phyloP scores from a whole-genome alignment of 352 stramenopile genomes.

The Plasmopara muralis region DNA sequence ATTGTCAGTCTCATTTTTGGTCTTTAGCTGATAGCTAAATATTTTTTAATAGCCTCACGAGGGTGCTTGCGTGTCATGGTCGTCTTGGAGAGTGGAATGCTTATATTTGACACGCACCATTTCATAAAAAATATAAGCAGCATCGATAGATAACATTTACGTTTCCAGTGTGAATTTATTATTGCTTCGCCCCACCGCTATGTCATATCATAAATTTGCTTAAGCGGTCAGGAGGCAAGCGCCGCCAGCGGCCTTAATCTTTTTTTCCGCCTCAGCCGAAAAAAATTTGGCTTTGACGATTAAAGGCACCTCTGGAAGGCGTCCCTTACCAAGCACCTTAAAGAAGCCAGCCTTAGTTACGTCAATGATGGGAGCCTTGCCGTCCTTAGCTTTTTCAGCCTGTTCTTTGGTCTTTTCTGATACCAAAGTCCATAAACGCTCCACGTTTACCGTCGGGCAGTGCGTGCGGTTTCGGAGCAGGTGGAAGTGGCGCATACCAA shows the following conservation, averaged over 20 bases:
- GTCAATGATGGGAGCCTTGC: slow-evolving; percentile 99
- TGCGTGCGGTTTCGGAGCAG: slow-evolving; percentile 94
- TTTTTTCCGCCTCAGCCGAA: slow-evolving; percentile 99
- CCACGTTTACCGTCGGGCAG: slow-evolving; percentile 98
- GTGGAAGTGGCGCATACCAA: slow-evolving; percentile 99
- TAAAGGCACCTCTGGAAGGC: slow-evolving; percentile 94
- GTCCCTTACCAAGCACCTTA: slow-evolving; percentile 99
- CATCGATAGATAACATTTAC: not conserved
- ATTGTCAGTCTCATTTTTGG: no score
- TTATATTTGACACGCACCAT: no score
- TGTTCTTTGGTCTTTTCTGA: slow-evolving; percentile 97
- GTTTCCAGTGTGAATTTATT: slow-evolving; percentile 27
- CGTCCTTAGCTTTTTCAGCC: slow-evolving; percentile 90
- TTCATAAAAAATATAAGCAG: not conserved
- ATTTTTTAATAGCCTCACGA: no score
- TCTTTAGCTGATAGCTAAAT: no score
- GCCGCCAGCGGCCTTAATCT: slow-evolving; percentile 99
- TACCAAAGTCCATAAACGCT: slow-evolving; percentile 98
- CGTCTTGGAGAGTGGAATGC: no score
- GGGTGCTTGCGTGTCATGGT: no score
- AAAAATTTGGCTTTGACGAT: slow-evolving; percentile 99
- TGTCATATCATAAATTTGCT: slow-evolving; percentile 46
- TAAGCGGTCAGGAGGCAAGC: slow-evolving; percentile 98
- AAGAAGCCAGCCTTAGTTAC: slow-evolving; percentile 97
- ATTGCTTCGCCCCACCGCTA: slow-evolving; percentile 67